Conservation (phyloP, 1,284 basidiomycete species). For the Ustilago nuda region DNA sequence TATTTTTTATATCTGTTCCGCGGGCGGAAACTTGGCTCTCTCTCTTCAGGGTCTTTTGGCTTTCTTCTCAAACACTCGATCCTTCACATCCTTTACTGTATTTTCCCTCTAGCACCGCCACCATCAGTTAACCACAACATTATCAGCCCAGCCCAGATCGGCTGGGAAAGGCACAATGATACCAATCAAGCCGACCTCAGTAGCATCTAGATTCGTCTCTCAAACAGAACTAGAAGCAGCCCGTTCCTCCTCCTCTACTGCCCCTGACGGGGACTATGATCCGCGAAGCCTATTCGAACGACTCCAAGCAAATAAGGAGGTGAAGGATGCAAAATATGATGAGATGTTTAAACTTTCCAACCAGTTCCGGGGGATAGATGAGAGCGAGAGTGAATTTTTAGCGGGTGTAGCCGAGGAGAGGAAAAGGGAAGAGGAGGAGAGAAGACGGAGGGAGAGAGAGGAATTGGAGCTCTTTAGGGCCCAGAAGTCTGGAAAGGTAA, state of each 20-base stretch:
- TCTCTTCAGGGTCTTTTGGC: neutral
- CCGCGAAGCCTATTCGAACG: constrained; percentile 51
- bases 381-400: constrained; percentile 61
- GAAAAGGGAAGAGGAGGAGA: constrained; percentile 29
- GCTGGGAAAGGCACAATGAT: neutral
- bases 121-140: too few relatives aligned
- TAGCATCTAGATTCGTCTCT: constrained; percentile 45
- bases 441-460: constrained; percentile 26
- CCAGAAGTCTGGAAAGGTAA: neutral
- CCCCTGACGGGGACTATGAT: constrained; percentile 36
- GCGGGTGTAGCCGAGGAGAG: constrained; percentile 44
- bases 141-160: too few relatives aligned
- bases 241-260: neutral
- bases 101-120: neutral
- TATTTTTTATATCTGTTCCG: neutral
- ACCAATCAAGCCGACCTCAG: neutral
- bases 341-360: constrained; percentile 63
- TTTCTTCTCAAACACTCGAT: neutral
- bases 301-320: constrained; percentile 57
- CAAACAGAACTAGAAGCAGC: constrained; percentile 29
- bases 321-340: constrained; percentile 61
- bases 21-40: neutral
- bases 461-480: constrained; percentile 53
- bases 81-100: neutral
- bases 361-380: constrained; percentile 66